phyloP scores from a whole-genome alignment of 73 alveolate species.

The Uronychia binucleata region DNA sequence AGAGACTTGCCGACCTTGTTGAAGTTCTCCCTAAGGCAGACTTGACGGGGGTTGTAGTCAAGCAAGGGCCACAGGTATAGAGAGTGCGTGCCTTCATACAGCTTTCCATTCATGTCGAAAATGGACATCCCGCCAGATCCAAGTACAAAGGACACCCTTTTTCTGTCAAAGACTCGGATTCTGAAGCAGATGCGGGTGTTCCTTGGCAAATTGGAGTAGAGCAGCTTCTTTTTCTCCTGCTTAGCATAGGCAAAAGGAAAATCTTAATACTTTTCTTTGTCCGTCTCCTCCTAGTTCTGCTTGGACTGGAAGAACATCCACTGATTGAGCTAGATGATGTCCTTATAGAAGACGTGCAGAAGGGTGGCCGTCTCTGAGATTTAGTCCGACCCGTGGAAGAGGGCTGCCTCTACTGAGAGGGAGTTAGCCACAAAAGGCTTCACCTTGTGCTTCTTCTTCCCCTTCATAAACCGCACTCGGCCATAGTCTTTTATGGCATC shows the following conservation, averaged over 20 bases:
- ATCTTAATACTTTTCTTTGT: not conserved
- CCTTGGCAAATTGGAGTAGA: conserved; percentile 16
- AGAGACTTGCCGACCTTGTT: not conserved
- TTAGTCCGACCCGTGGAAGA: not conserved
- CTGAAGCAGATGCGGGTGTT: conserved; percentile 31
- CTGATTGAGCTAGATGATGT: not conserved
- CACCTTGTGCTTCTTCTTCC: not conserved
- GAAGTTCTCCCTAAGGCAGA: conserved; percentile 1
- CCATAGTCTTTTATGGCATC: not conserved
- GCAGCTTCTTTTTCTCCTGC: conserved; percentile 9
- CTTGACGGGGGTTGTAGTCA: not conserved
- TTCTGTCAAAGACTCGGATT: conserved; percentile 18
- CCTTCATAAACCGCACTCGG: not conserved
- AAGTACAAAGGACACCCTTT: conserved; percentile 6
- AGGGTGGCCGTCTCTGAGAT: not conserved
- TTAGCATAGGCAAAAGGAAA: not conserved
- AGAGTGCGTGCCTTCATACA: conserved; percentile 4
- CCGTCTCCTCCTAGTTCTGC: not conserved
- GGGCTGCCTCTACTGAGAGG: not conserved
- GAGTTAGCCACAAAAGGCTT: not conserved
- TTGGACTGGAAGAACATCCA: not conserved
- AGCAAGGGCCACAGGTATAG: conserved; percentile 45
- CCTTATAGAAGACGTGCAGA: not conserved
- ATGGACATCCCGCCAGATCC: conserved; percentile 50
- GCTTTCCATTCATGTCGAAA: conserved; percentile 15